phyloP scores from a whole-genome alignment of 2,329 filamentous ascomycete genomes.

The Sporothrix euskadiensis region DNA sequence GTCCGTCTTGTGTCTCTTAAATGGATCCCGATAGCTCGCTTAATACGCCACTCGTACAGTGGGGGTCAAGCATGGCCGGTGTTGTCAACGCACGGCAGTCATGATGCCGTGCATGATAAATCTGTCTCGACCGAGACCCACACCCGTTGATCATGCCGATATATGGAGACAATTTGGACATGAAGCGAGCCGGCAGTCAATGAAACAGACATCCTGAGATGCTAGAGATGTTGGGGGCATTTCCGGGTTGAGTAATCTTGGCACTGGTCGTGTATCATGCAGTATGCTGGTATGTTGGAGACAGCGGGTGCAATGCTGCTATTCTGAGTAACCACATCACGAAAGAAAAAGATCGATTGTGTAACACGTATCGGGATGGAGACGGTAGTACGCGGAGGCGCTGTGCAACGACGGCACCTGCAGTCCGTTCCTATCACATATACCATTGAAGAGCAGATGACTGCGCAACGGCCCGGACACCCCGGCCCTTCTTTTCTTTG shows the following conservation, averaged over 20 bases:
- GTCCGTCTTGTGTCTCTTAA: not conserved
- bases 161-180: not conserved
- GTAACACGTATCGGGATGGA: conserved; percentile 12
- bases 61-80: conserved; percentile 2
- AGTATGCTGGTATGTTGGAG: not conserved
- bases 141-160: not conserved
- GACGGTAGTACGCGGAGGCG: not conserved
- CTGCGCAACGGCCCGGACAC: not conserved
- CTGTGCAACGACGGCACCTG: not conserved
- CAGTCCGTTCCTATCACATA: not conserved
- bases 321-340: conserved; percentile 6
- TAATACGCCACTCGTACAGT: not conserved
- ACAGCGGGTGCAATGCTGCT: not conserved
- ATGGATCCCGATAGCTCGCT: not conserved
- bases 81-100: not conserved
- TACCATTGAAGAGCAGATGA: not conserved
- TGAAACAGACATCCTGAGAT: not conserved
- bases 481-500: not conserved
- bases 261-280: not conserved
- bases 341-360: conserved; percentile 9
- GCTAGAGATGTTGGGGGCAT: not conserved
- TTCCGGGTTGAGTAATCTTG: not conserved
- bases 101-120: not conserved
- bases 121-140: not conserved
- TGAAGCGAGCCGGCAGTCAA: not conserved